Evolutionary conservation across 176 grass and related monocot genomes (phyloP), one percentile per base, ranked within the genome.

Genomic region (Eragrostis nindensis): DNA sequence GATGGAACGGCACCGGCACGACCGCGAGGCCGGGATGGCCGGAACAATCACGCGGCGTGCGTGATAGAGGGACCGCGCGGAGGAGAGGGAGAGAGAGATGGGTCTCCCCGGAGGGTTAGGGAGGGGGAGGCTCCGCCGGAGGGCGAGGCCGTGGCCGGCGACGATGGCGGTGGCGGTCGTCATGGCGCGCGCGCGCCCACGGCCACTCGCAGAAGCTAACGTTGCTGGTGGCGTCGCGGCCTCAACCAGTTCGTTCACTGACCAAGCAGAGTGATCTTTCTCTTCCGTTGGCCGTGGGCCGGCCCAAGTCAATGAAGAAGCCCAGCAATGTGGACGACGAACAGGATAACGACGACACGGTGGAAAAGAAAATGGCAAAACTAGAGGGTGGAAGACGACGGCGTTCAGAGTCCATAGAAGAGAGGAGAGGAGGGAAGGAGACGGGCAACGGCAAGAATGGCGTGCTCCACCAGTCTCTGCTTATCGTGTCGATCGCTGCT

Each of bases 121-220:
- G 1, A 88, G 69, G 60, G 54, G 81, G 60, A 77, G 82, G 18
- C 57, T 83, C 38, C 64, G 80, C 46, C 54, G 86, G 27, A 85
- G 74, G 29, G 55, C 39, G 47, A 89, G 73, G 39, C 71, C 82
- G 19, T 48, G 82, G 8, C 82, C 77, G 82, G 82, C 77, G 57
- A 85, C 77, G 77, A 81, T 77, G 77, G 82, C 82, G 59, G 82
- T 81, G 71, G 87, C 65, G 77, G 87, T 89, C 55, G 82, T 81
- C 87, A 89, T 89, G 87, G 22, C 44, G 76, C 24, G 57, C 44
- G 61, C 66, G 70, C 54, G 53, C 71, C 70, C 71, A 85, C 87
- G 71, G 82, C 87, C 87, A 89, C 87, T 77, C 87, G 79, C 65
- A 81, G n/a, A 89, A 81, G 87, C 65, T 89, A 89, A 85, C 82